Evolutionary conservation across 2,329 filamentous ascomycete genomes (phyloP), one percentile per base, ranked within the genome.

Genomic region (Fusarium longipes): DNA sequence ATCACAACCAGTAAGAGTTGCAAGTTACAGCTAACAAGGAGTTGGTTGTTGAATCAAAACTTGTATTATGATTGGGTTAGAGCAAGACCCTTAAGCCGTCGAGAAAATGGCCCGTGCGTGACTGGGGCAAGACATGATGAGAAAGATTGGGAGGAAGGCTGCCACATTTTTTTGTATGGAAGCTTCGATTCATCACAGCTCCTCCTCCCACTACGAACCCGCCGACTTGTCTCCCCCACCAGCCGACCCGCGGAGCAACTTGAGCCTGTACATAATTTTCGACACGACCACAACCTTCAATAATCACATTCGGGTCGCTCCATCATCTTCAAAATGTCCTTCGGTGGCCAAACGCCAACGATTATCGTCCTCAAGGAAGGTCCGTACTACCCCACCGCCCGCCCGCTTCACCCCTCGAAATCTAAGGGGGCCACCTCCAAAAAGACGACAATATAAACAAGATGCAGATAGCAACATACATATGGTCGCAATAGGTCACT

Each of bases 341-440:
- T 97, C 84, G 93, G 93, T 83, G 94, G 94, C 79, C 95, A 97
- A 83, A 96, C 95, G 78, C 95, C 95, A 80, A 97, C 95, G 75
- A 97, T 97, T 80, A 93, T 98, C 82, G 94, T 98, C 84, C 89
- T 98, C 78, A 96, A 96, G 85, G 95, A 97, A 86, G 94, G 94
- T 96, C 78, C 79, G 90, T 86, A 78, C 74, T 77, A 77, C 78
- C 77, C 79, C 80, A 77, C 80, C 76, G 75, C 73, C 70, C 67
- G 70, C 66, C 71, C 67, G 65, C 64, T 70, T 63, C 42, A 64
- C 57, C 68, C 58, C 71, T 73, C 67, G 73, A 65, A 33, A 44
- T 51, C 54, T 35, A 52, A 61, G 68, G 57, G 67, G 35, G 49
- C 14, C n/a, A 27, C 18, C 20, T 49, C 22, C 55, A 53, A 53